Evolutionary conservation across 768 basidiomycete species (phyloP), one percentile per base, ranked within the genome.

Genomic region (Boletus rubescentipes): DNA sequence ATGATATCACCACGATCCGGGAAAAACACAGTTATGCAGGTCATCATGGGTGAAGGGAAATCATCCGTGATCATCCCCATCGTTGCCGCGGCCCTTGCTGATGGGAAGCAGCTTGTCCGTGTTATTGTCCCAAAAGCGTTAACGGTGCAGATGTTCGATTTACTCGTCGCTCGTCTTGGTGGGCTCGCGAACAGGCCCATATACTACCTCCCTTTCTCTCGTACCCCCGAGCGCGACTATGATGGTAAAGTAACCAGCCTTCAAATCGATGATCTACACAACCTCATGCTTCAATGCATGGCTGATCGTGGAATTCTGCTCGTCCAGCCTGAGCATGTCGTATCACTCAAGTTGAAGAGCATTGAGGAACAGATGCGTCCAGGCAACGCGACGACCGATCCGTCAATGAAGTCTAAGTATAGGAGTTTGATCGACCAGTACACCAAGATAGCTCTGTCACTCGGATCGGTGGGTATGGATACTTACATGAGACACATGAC

Each of bases 261-360:
- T 31, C 50, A 64, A 44, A 51, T 70, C 9, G 20, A 49, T 2
- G 42, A 38, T 10, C 64, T 79, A 16, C 55, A 59, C 10, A 18
- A 41, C 16, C 50, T 81, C n/a, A 69, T 72, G 49, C 56, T 68
- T 30, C 64, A 64, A 23, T 82, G 81, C 53, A 65, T 62, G 49
- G 47, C 46, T 0, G 61, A 61, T 34, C 58, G 66, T n/a, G 80
- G 80, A 0, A 57, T 82, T 10, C 59, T 80, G 3, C 62, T 82
- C 3, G 59, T 66, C 10, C 80, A 82, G 43, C 81, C 80, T 0
- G 79, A 82, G 39, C 79, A 82, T 37, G 72, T 79, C 4, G 68
- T 80, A 2, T 81, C 80, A 0, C 76, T 76, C 53, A 69, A 73
- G 51, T 64, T 82, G 30, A 74, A 75, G 73, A 66, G 68, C 0